Percentiles rank a stretch among this genome's conserved stretches.
phyloP scores from a whole-genome alignment of 768 basidiomycete species.

The Trametes meyenii region DNA sequence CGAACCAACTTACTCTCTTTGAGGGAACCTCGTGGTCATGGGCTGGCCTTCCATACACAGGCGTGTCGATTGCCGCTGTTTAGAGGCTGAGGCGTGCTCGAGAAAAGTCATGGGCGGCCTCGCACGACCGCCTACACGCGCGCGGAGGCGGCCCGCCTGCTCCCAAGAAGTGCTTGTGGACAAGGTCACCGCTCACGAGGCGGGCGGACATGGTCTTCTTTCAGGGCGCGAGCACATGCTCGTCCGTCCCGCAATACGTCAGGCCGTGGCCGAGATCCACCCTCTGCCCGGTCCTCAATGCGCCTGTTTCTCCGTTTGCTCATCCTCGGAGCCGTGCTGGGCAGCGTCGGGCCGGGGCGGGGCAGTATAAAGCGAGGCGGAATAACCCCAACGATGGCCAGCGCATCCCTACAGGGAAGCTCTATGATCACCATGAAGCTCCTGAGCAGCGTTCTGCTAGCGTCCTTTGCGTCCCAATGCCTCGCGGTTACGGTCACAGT shows the following conservation, averaged over 20 bases:
- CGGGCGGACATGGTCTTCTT: background rate
- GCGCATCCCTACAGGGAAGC: background rate
- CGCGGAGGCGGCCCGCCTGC: background rate
- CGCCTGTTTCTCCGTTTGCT: background rate
- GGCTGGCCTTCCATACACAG: background rate
- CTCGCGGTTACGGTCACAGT: constrained; percentile 24
- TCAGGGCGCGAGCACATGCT: constrained; percentile 13
- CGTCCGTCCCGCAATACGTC: constrained; percentile 4
- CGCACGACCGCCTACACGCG: background rate
- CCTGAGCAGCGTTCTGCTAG: background rate
- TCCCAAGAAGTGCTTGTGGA: background rate
- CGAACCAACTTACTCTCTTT: background rate
- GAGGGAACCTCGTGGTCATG: background rate
- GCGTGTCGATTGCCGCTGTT: too few relatives aligned
- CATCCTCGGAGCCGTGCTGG: background rate
- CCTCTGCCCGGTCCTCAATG: constrained; percentile 5
- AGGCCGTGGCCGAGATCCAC: background rate
- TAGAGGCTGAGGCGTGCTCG: background rate
- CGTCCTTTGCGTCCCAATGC: background rate
- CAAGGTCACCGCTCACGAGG: constrained; percentile 6
- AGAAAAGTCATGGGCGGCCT: background rate
- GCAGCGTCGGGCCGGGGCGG: background rate
- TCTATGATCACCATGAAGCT: constrained; percentile 6
- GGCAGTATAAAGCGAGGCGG: constrained; percentile 4
- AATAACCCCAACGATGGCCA: background rate